Conservation (phyloP, 2,329 filamentous ascomycete genomes). For the Neurospora sp. region DNA sequence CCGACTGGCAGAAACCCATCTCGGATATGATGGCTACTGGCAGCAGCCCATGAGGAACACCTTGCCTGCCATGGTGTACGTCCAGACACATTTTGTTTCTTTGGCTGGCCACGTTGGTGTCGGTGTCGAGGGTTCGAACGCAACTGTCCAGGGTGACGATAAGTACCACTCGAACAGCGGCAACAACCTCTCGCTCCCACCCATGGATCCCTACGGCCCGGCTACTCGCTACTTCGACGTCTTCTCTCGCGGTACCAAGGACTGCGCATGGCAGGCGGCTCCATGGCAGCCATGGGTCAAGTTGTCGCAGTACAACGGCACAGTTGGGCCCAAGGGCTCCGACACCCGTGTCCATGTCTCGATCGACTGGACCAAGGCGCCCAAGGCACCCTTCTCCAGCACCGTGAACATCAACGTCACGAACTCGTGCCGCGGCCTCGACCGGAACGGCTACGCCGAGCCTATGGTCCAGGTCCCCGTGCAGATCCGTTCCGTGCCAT, state of each 20-base stretch:
- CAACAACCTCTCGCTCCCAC: conserved; percentile 42
- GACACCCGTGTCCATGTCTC: conserved; percentile 45
- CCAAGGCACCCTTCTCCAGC: conserved; percentile 27
- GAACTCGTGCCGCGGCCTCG: conserved; percentile 33
- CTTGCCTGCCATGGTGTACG: conserved; percentile 50
- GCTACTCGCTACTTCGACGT: conserved; percentile 52
- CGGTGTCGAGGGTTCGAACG: conserved; percentile 55
- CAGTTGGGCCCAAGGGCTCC: conserved; percentile 35
- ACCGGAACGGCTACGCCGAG: conserved; percentile 29
- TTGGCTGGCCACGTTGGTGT: conserved; percentile 55
- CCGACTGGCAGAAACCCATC: conserved; percentile 32
- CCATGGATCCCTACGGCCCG: conserved; percentile 49
- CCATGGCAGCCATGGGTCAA: conserved; percentile 40
- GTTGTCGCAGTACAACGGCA: conserved; percentile 39
- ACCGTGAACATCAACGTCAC: conserved; percentile 44
- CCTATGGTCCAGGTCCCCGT: conserved; percentile 47
- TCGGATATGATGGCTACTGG: conserved; percentile 48
- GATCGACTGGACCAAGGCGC: conserved; percentile 42
- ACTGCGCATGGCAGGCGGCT: conserved; percentile 43
- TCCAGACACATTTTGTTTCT: conserved; percentile 46
- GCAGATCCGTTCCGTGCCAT: conserved; percentile 36
- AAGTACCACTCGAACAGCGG: conserved; percentile 47
- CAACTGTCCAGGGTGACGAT: conserved; percentile 58
- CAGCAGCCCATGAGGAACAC: conserved; percentile 66
- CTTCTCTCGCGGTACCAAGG: conserved; percentile 46